Conservation (phyloP, 164 flowering plant species). For the Malania oleifera region DNA sequence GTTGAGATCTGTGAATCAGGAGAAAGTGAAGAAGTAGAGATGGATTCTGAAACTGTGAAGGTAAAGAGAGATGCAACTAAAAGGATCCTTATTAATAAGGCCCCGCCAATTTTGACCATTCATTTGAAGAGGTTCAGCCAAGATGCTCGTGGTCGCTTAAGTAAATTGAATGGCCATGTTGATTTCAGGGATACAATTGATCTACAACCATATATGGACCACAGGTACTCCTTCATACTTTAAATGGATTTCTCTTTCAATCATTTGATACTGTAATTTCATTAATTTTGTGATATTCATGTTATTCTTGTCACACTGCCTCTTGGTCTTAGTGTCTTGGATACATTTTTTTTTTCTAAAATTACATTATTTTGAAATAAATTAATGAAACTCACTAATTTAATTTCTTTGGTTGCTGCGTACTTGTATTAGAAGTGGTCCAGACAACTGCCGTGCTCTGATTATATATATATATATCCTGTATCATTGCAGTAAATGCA, state of each 20-base stretch:
- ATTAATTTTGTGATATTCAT: not conserved
- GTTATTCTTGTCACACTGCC: not conserved
- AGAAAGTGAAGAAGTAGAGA: constrained; percentile 34
- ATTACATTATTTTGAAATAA: too few relatives aligned
- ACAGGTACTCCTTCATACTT: constrained; percentile 50
- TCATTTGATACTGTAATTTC: not conserved
- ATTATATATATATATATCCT: too few relatives aligned
- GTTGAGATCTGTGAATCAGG: constrained; percentile 26
- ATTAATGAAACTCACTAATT: too few relatives aligned
- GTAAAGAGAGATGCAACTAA: constrained; percentile 88
- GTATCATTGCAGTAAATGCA: too few relatives aligned
- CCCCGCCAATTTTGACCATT: constrained; percentile 77
- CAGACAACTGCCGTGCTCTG: too few relatives aligned
- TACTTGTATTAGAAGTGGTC: too few relatives aligned
- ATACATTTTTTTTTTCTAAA: too few relatives aligned
- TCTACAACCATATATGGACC: constrained; percentile 72
- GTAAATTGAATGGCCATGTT: constrained; percentile 86
- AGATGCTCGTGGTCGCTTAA: constrained; percentile 90
- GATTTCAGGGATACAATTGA: constrained; percentile 57
- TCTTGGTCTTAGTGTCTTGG: not conserved
- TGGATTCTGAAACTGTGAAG: constrained; percentile 33
- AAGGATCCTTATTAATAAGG: constrained; percentile 62
- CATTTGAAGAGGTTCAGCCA: constrained; percentile 93
- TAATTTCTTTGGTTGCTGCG: too few relatives aligned
- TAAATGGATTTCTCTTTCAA: not conserved